Percentiles rank a stretch among this genome's conserved stretches.
Conservation (phyloP, 768 basidiomycete species). For the Dentipellis fragilis region DNA sequence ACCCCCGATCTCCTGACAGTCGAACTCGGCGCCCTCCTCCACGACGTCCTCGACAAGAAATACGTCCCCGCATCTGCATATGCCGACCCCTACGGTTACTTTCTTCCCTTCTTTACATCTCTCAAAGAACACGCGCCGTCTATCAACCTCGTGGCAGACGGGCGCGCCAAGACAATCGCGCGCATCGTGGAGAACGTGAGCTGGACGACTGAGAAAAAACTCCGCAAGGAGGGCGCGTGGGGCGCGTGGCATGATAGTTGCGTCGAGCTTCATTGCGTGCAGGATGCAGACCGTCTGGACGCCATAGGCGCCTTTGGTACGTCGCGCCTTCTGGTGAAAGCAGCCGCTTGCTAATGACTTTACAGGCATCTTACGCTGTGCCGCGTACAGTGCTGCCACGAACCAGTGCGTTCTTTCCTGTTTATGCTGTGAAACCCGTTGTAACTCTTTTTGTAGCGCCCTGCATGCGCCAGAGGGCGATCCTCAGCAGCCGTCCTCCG, state of each 20-base stretch:
- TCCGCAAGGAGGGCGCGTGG: conserved; percentile 44
- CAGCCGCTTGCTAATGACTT: background rate
- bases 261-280: conserved; percentile 64
- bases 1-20: conserved; percentile 64
- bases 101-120: conserved; percentile 53
- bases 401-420: conserved; percentile 20
- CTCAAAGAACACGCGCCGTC: conserved; percentile 15
- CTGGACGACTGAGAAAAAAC: conserved; percentile 74
- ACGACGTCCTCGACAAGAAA: conserved; percentile 84
- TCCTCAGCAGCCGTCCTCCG: conserved; percentile 33
- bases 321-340: conserved; percentile 1
- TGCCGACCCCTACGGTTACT: conserved; percentile 55
- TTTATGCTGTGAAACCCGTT: background rate
- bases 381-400: conserved; percentile 32
- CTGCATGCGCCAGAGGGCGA: conserved; percentile 38
- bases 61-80: conserved; percentile 47
- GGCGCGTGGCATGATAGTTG: conserved; percentile 62
- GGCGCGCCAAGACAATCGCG: conserved; percentile 45
- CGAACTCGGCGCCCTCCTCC: conserved; percentile 81
- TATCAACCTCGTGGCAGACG: conserved; percentile 44
- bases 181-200: conserved; percentile 71
- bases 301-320: conserved; percentile 43
- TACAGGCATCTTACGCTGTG: conserved; percentile 35
- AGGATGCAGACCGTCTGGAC: conserved; percentile 44
- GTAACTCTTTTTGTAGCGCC: conserved; percentile 20